These are phyloP conservation scores for Brettanomyces naardenensis DNA, from an alignment of 805 yeast genomes.

Conservation along the genomic window DNA sequence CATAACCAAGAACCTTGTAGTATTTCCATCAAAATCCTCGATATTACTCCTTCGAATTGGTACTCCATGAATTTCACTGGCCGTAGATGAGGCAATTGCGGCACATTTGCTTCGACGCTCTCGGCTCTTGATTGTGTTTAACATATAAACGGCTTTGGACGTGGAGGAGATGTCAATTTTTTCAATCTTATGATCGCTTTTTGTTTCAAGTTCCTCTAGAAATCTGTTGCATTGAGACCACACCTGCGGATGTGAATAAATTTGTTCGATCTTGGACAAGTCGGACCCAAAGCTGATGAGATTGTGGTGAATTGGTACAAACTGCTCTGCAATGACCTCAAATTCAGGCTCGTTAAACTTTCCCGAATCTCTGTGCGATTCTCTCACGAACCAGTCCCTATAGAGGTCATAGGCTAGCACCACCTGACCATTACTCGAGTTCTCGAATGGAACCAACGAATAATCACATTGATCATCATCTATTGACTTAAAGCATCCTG, in stretches of 20 bases:
- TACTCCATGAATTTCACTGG: slow-evolving; percentile 51
- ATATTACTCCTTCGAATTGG: slow-evolving; percentile 49
- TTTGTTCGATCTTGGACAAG: slow-evolving; percentile 38
- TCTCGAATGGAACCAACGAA: slow-evolving; percentile 85
- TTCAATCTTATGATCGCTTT: slow-evolving; percentile 28
- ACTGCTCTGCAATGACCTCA: slow-evolving; percentile 66
- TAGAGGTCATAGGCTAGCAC: slow-evolving; percentile 76
- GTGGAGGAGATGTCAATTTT: slow-evolving; percentile 71
- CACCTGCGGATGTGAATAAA: slow-evolving; percentile 94
- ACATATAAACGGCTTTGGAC: slow-evolving; percentile 72
- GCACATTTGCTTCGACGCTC: slow-evolving; percentile 36
- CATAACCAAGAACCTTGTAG: slow-evolving; percentile 77
- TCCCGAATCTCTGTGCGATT: slow-evolving; percentile 3
- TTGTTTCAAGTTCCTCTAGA: slow-evolving; percentile 29
- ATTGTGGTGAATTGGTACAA: slow-evolving; percentile 77
- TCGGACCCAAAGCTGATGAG: slow-evolving; percentile 42
- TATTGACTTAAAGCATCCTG: slow-evolving; percentile 56
- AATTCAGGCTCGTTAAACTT: slow-evolving; percentile 27
- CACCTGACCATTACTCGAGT: slow-evolving; percentile 93
- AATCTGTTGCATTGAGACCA: slow-evolving; percentile 87
- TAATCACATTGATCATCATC: slow-evolving; percentile 41
- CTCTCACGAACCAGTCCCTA: slow-evolving; percentile 49
- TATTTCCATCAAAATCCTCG: slow-evolving; percentile 68
- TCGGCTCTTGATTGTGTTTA: slow-evolving; percentile 29
- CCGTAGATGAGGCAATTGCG: slow-evolving; percentile 67